Conservation (phyloP, 371 early-diverging fungal species). For the Rhizomucor pusillus region DNA sequence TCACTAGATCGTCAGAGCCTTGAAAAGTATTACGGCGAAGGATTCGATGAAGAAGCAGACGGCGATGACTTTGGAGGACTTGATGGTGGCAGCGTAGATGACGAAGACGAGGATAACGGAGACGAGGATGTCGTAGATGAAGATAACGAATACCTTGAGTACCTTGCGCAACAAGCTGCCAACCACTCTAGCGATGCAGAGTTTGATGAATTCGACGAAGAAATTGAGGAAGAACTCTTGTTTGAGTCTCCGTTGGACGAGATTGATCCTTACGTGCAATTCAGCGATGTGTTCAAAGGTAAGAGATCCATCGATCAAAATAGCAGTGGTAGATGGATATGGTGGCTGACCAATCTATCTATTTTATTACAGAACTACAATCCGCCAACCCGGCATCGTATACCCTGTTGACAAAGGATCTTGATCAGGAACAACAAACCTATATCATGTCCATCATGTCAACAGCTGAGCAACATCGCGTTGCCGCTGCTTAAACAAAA, state of each 20-base stretch:
- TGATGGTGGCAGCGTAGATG: slow-evolving; percentile 37
- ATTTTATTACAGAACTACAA: slow-evolving; percentile 28
- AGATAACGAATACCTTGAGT: slow-evolving; percentile 64
- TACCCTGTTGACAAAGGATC: slow-evolving; percentile 50
- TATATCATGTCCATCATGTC: slow-evolving; percentile 42
- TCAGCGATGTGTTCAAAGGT: slow-evolving; percentile 57
- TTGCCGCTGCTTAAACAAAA: no score
- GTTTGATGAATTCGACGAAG: slow-evolving; percentile 64
- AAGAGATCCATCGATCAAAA: slow-evolving; percentile 5
- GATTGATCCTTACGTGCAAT: slow-evolving; percentile 76
- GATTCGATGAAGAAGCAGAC: slow-evolving; percentile 61
- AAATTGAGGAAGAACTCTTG: slow-evolving; percentile 73
- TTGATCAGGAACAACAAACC: slow-evolving; percentile 47
- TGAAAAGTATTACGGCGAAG: slow-evolving; percentile 60
- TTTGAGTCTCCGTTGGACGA: slow-evolving; percentile 86
- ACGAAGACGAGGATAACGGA: slow-evolving; percentile 33
- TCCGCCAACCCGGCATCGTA: slow-evolving; percentile 44
- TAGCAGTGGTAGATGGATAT: neutral
- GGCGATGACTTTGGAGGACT: slow-evolving; percentile 46
- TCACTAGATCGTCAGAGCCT: slow-evolving; percentile 59
- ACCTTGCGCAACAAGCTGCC: slow-evolving; percentile 57
- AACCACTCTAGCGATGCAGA: slow-evolving; percentile 30
- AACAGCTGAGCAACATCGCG: slow-evolving; percentile 40
- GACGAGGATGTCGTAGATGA: slow-evolving; percentile 62
- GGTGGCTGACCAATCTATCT: neutral